These are phyloP conservation scores for Blepharisma japonicum DNA, from an alignment of 73 alveolate genomes.

Conservation along the genomic window DNA sequence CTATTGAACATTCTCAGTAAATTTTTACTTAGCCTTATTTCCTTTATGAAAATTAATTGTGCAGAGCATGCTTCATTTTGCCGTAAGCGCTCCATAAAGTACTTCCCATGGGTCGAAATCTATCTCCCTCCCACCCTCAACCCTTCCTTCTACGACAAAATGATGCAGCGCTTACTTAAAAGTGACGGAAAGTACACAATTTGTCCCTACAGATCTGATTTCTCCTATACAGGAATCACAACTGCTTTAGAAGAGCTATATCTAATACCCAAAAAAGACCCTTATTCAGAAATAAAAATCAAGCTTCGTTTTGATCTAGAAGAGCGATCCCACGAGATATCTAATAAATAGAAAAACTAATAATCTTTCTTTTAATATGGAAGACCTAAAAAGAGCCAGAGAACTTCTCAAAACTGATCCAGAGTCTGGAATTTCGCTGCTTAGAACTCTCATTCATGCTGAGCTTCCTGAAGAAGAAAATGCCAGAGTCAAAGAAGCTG, in stretches of 20 bases:
- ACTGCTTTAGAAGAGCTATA: slow-evolving; percentile 7
- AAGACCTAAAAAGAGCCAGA: too few species aligned
- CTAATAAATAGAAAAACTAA: too few species aligned
- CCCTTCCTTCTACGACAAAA: not conserved
- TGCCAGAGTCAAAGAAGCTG: not conserved
- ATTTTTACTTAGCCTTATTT: not conserved
- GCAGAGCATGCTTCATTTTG: slow-evolving; percentile 10
- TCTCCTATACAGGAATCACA: not conserved
- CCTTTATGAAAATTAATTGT: slow-evolving; percentile 29
- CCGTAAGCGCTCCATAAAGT: not conserved
- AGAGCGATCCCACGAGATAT: not conserved
- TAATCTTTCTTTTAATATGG: too few species aligned
- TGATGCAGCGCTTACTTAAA: not conserved
- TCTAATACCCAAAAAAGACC: not conserved
- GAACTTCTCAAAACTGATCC: too few species aligned
- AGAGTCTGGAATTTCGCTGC: too few species aligned
- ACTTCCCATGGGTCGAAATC: slow-evolving; percentile 26
- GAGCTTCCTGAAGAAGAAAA: not conserved
- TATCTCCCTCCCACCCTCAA: not conserved
- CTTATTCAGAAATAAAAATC: not conserved
- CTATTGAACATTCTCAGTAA: not conserved
- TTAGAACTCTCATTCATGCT: not conserved
- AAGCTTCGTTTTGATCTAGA: not conserved
- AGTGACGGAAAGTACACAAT: slow-evolving; percentile 5
- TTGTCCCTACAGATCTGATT: slow-evolving; percentile 22